Evolutionary conservation across 805 yeast species (phyloP).

Genomic region (Candida nonsorbophila): DNA sequence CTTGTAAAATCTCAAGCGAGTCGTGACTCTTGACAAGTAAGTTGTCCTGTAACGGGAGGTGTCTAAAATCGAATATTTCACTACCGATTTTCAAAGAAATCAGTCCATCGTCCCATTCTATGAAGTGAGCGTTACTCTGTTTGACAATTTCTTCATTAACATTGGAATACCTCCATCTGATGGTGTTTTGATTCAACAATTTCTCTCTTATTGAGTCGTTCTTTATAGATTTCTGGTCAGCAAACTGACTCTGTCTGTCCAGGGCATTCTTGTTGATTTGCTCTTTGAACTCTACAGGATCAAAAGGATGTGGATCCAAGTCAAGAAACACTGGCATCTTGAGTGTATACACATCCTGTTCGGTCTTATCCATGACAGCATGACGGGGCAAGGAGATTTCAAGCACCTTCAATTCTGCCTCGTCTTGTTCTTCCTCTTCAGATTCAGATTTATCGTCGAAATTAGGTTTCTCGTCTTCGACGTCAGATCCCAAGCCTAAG

Average conservation of each 20-base stretch:
- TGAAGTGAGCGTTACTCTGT: constrained; percentile 84
- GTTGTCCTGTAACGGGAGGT: constrained; percentile 62
- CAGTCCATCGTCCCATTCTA: constrained; percentile 94
- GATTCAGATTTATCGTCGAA: constrained; percentile 1
- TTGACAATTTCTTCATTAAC: constrained; percentile 68
- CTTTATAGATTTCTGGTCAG: constrained; percentile 40
- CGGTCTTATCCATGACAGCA: constrained; percentile 33
- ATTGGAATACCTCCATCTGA: constrained; percentile 90
- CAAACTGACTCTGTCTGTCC: constrained; percentile 9
- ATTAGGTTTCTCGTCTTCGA: constrained; percentile 2
- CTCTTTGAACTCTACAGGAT: constrained; percentile 61
- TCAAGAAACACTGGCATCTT: constrained; percentile 79
- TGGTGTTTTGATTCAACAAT: constrained; percentile 72
- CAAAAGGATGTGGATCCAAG: constrained; percentile 84
- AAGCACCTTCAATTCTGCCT: constrained; percentile 27
- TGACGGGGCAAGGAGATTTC: constrained; percentile 45
- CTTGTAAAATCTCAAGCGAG: constrained; percentile 63
- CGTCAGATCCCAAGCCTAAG: constrained; percentile 7
- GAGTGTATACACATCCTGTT: constrained; percentile 39
- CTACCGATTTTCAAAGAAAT: constrained; percentile 80
- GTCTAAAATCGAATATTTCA: constrained; percentile 77
- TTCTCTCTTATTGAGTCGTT: constrained; percentile 51
- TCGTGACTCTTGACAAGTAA: constrained; percentile 69
- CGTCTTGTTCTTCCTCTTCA: constrained; percentile 29
- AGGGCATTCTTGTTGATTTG: constrained; percentile 34